phyloP scores from a whole-genome alignment of 1,284 basidiomycete species.

The Moesziomyces sp. region DNA sequence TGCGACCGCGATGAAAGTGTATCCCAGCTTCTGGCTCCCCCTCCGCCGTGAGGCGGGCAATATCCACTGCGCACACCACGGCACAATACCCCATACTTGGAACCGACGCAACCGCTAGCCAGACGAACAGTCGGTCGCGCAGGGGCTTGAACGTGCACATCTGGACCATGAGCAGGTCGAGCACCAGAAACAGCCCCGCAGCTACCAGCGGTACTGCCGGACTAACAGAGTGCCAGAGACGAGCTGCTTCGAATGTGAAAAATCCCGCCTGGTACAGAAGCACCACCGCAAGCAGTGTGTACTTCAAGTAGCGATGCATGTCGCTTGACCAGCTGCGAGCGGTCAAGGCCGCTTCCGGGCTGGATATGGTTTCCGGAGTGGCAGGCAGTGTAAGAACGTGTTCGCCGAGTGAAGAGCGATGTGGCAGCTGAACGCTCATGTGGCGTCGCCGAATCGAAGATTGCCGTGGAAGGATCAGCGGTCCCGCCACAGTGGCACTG shows the following conservation, averaged over 20 bases:
- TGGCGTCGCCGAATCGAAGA: conserved; percentile 18
- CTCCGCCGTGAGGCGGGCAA: conserved; percentile 11
- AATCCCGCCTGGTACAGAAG: conserved; percentile 14
- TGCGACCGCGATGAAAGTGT: conserved; percentile 15
- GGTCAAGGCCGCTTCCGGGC: no score
- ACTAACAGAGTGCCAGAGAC: conserved; percentile 17
- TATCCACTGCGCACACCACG: conserved; percentile 5
- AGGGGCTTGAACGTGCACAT: neutral
- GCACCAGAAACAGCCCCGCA: conserved; percentile 8
- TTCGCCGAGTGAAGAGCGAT: no score
- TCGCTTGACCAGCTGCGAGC: no score
- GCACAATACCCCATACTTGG: conserved; percentile 6
- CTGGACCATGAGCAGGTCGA: conserved; percentile 14
- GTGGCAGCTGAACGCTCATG: neutral
- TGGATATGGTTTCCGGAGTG: no score
- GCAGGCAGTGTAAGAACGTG: no score
- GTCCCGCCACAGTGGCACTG: conserved; percentile 1
- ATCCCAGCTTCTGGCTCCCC: conserved; percentile 17
- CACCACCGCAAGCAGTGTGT: neutral
- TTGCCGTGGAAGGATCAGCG: conserved; percentile 2
- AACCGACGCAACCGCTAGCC: neutral
- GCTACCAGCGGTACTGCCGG: conserved; percentile 18
- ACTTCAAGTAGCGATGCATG: no score
- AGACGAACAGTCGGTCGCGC: neutral
- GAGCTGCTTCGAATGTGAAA: conserved; percentile 25